Conservation (phyloP, 208 protist genomes). For the Leishmania martiniquensis region DNA sequence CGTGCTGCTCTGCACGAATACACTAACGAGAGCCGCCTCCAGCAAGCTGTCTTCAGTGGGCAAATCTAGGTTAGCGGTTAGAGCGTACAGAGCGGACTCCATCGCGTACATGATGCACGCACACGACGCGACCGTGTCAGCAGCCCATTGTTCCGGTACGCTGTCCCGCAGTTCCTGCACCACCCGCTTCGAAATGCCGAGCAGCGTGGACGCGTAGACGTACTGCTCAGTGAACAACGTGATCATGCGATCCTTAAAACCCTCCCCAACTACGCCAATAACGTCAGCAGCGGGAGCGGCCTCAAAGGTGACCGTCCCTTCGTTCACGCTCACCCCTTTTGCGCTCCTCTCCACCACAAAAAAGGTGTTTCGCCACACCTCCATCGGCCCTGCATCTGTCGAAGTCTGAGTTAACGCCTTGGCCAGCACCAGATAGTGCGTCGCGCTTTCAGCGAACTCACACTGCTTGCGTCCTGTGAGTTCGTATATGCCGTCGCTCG, state of each 20-base stretch:
- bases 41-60: slow-evolving; percentile 83
- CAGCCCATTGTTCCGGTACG: slow-evolving; percentile 54
- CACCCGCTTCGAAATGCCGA: slow-evolving; percentile 78
- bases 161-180: slow-evolving; percentile 62
- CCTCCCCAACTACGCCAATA: slow-evolving; percentile 84
- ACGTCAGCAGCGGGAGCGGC: slow-evolving; percentile 58
- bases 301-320: slow-evolving; percentile 43
- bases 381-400: slow-evolving; percentile 58
- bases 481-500: slow-evolving; percentile 36
- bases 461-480: slow-evolving; percentile 73
- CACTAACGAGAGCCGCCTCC: slow-evolving; percentile 65
- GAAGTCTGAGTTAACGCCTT: slow-evolving; percentile 71
- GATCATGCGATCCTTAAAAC: slow-evolving; percentile 83
- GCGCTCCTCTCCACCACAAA: slow-evolving; percentile 75
- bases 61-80: slow-evolving; percentile 82
- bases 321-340: slow-evolving; percentile 40
- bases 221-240: slow-evolving; percentile 88
- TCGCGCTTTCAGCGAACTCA: slow-evolving; percentile 52
- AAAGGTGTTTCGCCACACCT: slow-evolving; percentile 67
- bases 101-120: slow-evolving; percentile 83
- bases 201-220: slow-evolving; percentile 71
- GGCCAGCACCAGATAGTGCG: slow-evolving; percentile 85
- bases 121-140: slow-evolving; percentile 59
- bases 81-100: slow-evolving; percentile 82
- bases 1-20: slow-evolving; percentile 65